Conservation (phyloP, 345 rosid species). For the Salix koriyanagi region DNA sequence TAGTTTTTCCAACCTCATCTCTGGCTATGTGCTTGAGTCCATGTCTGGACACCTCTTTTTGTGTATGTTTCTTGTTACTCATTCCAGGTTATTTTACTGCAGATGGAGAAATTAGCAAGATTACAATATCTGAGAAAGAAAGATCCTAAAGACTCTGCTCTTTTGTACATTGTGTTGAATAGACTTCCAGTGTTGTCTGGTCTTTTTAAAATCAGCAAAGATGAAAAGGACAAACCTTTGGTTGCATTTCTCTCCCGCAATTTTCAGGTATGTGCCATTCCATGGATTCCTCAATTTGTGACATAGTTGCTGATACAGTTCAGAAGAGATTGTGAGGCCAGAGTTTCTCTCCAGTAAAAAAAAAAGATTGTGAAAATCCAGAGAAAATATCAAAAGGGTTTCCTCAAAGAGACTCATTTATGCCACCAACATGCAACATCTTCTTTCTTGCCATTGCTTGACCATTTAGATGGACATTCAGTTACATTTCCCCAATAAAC, state of each 20-base stretch:
- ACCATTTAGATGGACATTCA: background rate
- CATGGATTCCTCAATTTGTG: constrained; percentile 2
- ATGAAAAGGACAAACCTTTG: constrained; percentile 87
- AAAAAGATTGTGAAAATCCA: background rate
- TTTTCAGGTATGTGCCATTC: constrained; percentile 62
- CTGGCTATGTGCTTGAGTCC: background rate
- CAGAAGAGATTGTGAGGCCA: background rate
- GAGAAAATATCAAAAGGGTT: too few species aligned
- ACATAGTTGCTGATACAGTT: background rate
- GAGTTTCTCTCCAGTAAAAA: too few species aligned
- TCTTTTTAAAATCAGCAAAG: constrained; percentile 80
- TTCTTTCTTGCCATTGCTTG: background rate
- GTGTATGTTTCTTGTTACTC: background rate
- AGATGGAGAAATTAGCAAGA: constrained; percentile 93
- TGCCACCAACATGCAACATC: background rate
- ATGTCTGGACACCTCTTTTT: background rate
- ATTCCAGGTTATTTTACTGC: constrained; percentile 23
- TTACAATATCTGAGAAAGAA: constrained; percentile 66
- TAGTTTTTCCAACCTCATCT: background rate
- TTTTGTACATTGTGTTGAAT: constrained; percentile 76
- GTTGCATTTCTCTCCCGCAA: constrained; percentile 88
- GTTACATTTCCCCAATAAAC: background rate
- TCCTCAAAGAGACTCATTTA: too few species aligned
- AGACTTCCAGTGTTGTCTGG: constrained; percentile 94
- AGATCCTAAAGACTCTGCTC: constrained; percentile 88